A percentile compares a stretch with the other conserved stretches of the same genome.
These are phyloP conservation scores for Chytriomyces hyalinus DNA, from an alignment of 192 early-diverging fungal genomes.

Conservation along the genomic window DNA sequence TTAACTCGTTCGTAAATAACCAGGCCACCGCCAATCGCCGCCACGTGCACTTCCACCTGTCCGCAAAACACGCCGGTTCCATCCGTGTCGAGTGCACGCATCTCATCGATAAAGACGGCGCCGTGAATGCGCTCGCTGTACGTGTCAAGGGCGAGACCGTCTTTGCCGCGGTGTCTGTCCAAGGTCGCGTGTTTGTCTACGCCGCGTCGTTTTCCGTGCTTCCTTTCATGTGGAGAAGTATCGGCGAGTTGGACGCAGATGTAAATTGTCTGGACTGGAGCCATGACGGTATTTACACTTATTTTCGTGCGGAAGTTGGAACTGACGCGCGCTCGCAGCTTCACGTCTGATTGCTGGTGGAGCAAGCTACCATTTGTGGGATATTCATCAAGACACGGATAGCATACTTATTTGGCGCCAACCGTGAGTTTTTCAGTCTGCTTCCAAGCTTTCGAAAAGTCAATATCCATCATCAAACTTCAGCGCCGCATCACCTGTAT, in stretches of 20 bases:
- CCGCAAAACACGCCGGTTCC: too few species aligned
- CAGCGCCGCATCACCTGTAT: conserved; percentile 4
- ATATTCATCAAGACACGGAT: background rate
- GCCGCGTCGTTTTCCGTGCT: background rate
- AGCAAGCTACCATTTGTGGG: background rate
- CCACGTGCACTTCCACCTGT: too few species aligned
- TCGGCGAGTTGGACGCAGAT: background rate
- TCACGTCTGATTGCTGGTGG: background rate
- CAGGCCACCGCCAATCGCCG: too few species aligned
- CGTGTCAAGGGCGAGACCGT: too few species aligned
- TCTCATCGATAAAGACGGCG: too few species aligned
- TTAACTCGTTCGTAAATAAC: too few species aligned
- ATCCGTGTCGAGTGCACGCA: too few species aligned
- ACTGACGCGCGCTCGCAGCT: background rate
- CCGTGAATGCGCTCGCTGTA: too few species aligned
- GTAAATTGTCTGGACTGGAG: background rate
- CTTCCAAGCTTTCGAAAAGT: background rate
- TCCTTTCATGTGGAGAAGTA: background rate
- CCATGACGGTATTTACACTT: background rate
- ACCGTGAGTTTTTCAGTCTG: background rate
- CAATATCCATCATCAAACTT: background rate
- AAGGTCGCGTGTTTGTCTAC: background rate
- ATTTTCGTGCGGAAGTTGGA: background rate
- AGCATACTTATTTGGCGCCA: background rate
- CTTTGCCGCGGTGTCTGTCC: too few species aligned